Evolutionary conservation across 2,329 filamentous ascomycete genomes (phyloP).

Genomic region (Daldinia eschscholtzii): DNA sequence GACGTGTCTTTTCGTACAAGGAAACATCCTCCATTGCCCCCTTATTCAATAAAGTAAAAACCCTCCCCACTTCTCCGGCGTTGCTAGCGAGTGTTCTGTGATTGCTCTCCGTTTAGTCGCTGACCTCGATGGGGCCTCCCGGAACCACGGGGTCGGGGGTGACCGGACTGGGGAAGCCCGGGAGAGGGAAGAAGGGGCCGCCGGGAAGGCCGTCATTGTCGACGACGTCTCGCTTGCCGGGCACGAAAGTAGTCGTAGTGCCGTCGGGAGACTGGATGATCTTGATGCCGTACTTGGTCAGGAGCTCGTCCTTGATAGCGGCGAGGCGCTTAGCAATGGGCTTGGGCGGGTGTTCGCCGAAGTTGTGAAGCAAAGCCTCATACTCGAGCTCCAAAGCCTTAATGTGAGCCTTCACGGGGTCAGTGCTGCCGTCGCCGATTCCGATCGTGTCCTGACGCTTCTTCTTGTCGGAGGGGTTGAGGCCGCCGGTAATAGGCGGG

Average conservation of each 20-base stretch:
- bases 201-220: slow-evolving; percentile 45
- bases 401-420: slow-evolving; percentile 48
- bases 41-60: neutral
- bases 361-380: slow-evolving; percentile 47
- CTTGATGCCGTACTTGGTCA: slow-evolving; percentile 53
- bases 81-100: slow-evolving; percentile 9
- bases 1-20: slow-evolving; percentile 30
- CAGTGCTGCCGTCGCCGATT: slow-evolving; percentile 39
- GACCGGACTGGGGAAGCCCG: slow-evolving; percentile 46
- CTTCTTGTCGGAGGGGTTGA: slow-evolving; percentile 42
- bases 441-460: slow-evolving; percentile 42
- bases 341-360: slow-evolving; percentile 44
- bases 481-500: slow-evolving; percentile 43
- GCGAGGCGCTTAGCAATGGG: slow-evolving; percentile 43
- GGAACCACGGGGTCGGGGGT: slow-evolving; percentile 51
- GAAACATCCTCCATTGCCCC: slow-evolving; percentile 17
- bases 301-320: slow-evolving; percentile 49
- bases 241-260: slow-evolving; percentile 53
- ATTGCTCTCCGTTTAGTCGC: slow-evolving; percentile 32
- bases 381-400: slow-evolving; percentile 49
- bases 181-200: slow-evolving; percentile 51
- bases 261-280: slow-evolving; percentile 54
- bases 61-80: slow-evolving; percentile 5
- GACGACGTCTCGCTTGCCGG: slow-evolving; percentile 47
- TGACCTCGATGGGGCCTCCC: slow-evolving; percentile 49